These are phyloP conservation scores for Quercus tomentella DNA, from an alignment of 331 rosid genomes.

Conservation along the genomic window DNA sequence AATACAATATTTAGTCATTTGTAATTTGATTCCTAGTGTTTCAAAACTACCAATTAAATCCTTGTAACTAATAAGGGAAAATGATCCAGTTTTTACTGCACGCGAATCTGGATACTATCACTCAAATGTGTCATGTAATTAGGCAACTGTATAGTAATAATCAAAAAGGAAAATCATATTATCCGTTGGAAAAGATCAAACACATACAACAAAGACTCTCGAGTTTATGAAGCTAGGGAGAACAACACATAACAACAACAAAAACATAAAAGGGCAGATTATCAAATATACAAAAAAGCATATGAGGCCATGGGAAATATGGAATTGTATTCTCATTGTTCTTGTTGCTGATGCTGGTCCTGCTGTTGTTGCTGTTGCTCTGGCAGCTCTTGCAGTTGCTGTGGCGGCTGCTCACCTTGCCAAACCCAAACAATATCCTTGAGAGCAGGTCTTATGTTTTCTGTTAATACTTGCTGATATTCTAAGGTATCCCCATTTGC, in stretches of 20 bases:
- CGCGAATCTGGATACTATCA: too few relatives aligned
- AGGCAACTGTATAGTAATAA: background rate
- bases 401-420: constrained; percentile 56
- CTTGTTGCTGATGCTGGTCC: background rate
- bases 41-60: too few relatives aligned
- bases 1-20: too few relatives aligned
- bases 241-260: background rate
- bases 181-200: background rate
- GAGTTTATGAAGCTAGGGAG: background rate
- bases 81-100: too few relatives aligned
- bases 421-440: constrained; percentile 89
- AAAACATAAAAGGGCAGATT: background rate
- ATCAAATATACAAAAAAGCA: background rate
- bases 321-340: constrained; percentile 12
- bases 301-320: background rate
- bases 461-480: constrained; percentile 62
- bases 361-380: constrained; percentile 15
- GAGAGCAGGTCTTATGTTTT: constrained; percentile 75
- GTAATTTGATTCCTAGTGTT: too few relatives aligned
- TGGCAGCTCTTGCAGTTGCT: constrained; percentile 25
- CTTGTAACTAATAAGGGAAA: too few relatives aligned
- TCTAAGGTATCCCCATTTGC: constrained; percentile 83
- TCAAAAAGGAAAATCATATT: background rate
- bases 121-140: too few relatives aligned
- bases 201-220: background rate